These are phyloP conservation scores for Debaryomyces fabryi DNA, from an alignment of 1,139 yeast species.

Conservation along the genomic window DNA sequence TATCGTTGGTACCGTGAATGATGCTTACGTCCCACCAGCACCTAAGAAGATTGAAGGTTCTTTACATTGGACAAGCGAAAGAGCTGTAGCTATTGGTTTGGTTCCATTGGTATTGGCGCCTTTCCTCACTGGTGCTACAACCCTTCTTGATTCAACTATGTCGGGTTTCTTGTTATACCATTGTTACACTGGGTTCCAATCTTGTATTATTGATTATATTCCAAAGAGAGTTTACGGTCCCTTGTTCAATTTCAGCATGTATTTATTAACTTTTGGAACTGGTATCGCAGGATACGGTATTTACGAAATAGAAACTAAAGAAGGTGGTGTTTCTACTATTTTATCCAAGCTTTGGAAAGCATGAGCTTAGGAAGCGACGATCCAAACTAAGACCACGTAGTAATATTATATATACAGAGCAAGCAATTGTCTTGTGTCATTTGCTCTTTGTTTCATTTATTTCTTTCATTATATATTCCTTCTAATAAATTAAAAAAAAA, in stretches of 20 bases:
- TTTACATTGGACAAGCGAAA: conserved; percentile 87
- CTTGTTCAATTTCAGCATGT: conserved; percentile 66
- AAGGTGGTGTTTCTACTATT: conserved; percentile 45
- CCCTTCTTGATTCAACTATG: conserved; percentile 71
- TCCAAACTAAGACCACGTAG: not conserved
- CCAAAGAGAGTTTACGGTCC: conserved; percentile 82
- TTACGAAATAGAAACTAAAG: conserved; percentile 74
- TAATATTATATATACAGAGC: not conserved
- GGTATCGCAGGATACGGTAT: conserved; percentile 76
- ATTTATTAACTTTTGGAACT: conserved; percentile 70
- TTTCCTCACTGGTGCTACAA: conserved; percentile 67
- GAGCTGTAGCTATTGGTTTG: conserved; percentile 63
- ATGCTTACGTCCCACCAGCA: conserved; percentile 68
- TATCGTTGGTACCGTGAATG: conserved; percentile 77
- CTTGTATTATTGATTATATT: conserved; percentile 88
- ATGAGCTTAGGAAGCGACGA: conserved; percentile 15
- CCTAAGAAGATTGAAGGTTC: conserved; percentile 73
- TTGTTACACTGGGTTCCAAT: conserved; percentile 77
- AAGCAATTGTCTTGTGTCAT: not conserved
- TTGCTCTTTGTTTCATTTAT: not conserved
- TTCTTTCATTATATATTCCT: conserved; percentile 5
- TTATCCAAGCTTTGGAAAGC: conserved; percentile 45
- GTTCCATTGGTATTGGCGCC: conserved; percentile 80
- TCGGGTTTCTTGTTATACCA: conserved; percentile 69
- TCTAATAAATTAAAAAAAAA: conserved; percentile 1